Evolutionary conservation across 1,284 basidiomycete species (phyloP).

Genomic region (Crocinoboletus sp.): DNA sequence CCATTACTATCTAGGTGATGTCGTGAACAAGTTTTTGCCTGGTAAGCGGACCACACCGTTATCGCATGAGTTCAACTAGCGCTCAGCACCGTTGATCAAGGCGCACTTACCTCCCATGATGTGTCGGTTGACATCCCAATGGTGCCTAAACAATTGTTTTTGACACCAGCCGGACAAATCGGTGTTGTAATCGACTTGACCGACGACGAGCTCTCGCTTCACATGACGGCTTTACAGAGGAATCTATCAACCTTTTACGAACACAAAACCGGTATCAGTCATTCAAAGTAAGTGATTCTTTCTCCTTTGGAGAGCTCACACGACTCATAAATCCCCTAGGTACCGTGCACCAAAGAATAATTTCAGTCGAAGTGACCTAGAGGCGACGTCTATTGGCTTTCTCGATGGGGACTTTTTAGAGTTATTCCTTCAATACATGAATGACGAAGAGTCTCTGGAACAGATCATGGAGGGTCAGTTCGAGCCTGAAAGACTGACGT

Average conservation of each 20-base stretch:
- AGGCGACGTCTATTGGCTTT: slow-evolving; percentile 65
- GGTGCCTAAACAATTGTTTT: slow-evolving; percentile 65
- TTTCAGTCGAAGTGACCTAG: slow-evolving; percentile 51
- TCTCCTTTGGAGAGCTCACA: neutral
- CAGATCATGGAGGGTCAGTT: slow-evolving; percentile 51
- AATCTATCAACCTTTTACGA: slow-evolving; percentile 62
- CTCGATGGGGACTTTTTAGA: slow-evolving; percentile 89
- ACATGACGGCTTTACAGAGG: slow-evolving; percentile 71
- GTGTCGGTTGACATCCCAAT: slow-evolving; percentile 36
- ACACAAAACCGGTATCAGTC: slow-evolving; percentile 57
- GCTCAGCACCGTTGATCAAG: slow-evolving; percentile 30
- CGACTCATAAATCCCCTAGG: slow-evolving; percentile 36
- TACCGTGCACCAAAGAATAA: slow-evolving; percentile 63
- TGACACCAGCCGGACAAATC: slow-evolving; percentile 78
- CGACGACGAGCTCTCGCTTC: slow-evolving; percentile 49
- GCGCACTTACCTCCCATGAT: slow-evolving; percentile 39
- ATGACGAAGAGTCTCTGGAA: slow-evolving; percentile 35
- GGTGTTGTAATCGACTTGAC: slow-evolving; percentile 71
- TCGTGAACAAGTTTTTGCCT: slow-evolving; percentile 63
- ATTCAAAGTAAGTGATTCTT: slow-evolving; percentile 51
- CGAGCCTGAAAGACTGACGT: slow-evolving; percentile 49
- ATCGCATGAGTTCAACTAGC: neutral
- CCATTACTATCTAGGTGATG: slow-evolving; percentile 62
- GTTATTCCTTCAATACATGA: slow-evolving; percentile 47
- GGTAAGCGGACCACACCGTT: slow-evolving; percentile 37